Percentiles rank a stretch among this genome's conserved stretches.
Conservation (phyloP, 2,329 filamentous ascomycete genomes). For the Trichoderma breve region DNA sequence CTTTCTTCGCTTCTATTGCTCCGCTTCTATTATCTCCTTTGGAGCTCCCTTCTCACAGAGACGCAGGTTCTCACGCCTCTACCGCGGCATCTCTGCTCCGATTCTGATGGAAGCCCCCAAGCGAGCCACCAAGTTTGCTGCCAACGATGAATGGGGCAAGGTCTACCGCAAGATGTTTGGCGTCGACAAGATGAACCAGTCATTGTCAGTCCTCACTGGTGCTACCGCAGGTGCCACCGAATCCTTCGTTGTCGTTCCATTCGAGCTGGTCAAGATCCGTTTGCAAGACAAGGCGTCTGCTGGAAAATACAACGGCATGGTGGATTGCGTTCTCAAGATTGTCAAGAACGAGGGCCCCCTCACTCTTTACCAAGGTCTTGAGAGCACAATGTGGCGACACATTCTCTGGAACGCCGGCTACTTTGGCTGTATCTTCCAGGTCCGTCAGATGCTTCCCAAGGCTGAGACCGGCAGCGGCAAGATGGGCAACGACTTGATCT, state of each 20-base stretch:
- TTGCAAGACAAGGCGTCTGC: constrained; percentile 94
- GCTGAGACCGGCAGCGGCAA: constrained; percentile 77
- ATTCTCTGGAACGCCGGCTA: constrained; percentile 88
- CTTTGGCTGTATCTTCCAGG: constrained; percentile 98
- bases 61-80: constrained; percentile 76
- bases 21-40: neutral
- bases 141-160: constrained; percentile 97
- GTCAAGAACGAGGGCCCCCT: constrained; percentile 78
- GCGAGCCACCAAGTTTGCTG: constrained; percentile 96
- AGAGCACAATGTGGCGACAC: constrained; percentile 96
- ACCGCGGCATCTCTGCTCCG: constrained; percentile 91
- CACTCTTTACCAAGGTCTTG: constrained; percentile 93
- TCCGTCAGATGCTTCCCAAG: constrained; percentile 77
- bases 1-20: constrained; percentile 1
- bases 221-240: constrained; percentile 94
- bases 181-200: constrained; percentile 83
- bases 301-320: constrained; percentile 78
- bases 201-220: constrained; percentile 86
- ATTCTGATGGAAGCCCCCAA: constrained; percentile 96
- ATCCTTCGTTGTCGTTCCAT: constrained; percentile 94
- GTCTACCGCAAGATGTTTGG: constrained; percentile 89
- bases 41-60: constrained; percentile 23
- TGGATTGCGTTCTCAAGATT: constrained; percentile 79
- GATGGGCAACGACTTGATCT: constrained; percentile 83
- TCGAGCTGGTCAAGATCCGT: constrained; percentile 97